Evolutionary conservation across 163 green algal species (phyloP), one percentile per base, ranked within the genome.

Genomic region (Chlorella variabilis): DNA sequence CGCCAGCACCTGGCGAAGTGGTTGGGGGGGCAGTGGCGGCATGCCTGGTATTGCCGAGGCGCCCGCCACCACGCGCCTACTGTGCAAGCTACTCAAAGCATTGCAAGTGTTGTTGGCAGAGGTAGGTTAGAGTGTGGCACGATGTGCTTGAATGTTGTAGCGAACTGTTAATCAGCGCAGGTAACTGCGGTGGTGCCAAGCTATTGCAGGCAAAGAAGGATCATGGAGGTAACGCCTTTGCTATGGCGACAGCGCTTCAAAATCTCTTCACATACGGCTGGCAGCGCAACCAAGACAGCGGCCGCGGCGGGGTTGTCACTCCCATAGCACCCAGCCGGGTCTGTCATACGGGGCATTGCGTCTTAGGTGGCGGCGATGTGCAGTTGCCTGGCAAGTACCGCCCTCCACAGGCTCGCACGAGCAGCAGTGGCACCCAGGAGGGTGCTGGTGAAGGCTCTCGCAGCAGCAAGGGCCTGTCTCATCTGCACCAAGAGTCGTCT

Each of bases 161-260:
- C n/a, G n/a, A n/a, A n/a, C n/a, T n/a, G n/a, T n/a, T n/a, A n/a
- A n/a, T n/a, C n/a, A n/a, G n/a, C n/a, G n/a, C n/a, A n/a, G n/a
- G n/a, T n/a, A n/a, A n/a, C n/a, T 54, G 45, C 45, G 45, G 45
- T 54, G 45, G 9, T 33, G 54, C 54, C 8, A 6, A n/a, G 54
- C 23, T n/a, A n/a, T n/a, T 69, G 63, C 63, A 82, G 76, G 76
- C 76, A 17, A 82, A 82, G 34, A 59, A 59, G 27, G 77, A 83
- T 58, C 77, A 83, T 34, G 77, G 77, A 6, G 48, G 25, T n/a
- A 71, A 61, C n/a, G 59, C 67, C 1, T 36, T 33, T 48, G 48
- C 13, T n/a, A 36, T 83, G 23, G 65, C 67, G 17, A 27, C 68
- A 6, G 1, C 29, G 0, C 68, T 83, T 39, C 77, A 83, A 66